phyloP scores from a whole-genome alignment of 495 filamentous ascomycete genomes.

The Umbilicaria muhlenbergii region DNA sequence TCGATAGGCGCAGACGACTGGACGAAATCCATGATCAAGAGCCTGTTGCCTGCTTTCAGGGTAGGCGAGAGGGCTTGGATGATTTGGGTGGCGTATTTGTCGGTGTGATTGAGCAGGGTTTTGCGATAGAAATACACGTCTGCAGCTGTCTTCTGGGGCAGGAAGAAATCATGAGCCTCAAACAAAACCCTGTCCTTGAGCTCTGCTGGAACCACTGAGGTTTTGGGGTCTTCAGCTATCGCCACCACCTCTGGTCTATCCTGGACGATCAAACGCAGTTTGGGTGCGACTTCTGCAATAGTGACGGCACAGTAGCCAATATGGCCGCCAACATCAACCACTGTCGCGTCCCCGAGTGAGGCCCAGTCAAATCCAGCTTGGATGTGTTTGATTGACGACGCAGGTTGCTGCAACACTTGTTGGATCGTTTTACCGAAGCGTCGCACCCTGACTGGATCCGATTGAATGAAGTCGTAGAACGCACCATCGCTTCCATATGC shows the following conservation, averaged over 20 bases:
- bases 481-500: background rate
- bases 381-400: background rate
- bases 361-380: background rate
- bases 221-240: constrained; percentile 11
- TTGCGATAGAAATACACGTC: constrained; percentile 40
- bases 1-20: constrained; percentile 12
- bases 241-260: constrained; percentile 32
- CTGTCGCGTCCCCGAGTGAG: background rate
- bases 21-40: constrained; percentile 33
- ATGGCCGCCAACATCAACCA: constrained; percentile 2
- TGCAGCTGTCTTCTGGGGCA: constrained; percentile 29
- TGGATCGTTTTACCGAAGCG: background rate
- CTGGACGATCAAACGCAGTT: constrained; percentile 41
- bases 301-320: background rate
- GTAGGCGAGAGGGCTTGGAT: constrained; percentile 33
- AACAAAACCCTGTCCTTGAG: constrained; percentile 27
- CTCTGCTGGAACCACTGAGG: constrained; percentile 10
- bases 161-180: constrained; percentile 33
- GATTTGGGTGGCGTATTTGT: constrained; percentile 37
- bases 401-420: background rate
- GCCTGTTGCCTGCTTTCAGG: constrained; percentile 30
- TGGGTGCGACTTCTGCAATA: constrained; percentile 6
- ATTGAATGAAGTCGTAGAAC: constrained; percentile 1
- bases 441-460: background rate
- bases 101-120: constrained; percentile 44